A percentile compares a stretch with the other conserved stretches of the same genome.
phyloP scores from a whole-genome alignment of 1,284 basidiomycete species.

The Cystobasidium pallidum region DNA sequence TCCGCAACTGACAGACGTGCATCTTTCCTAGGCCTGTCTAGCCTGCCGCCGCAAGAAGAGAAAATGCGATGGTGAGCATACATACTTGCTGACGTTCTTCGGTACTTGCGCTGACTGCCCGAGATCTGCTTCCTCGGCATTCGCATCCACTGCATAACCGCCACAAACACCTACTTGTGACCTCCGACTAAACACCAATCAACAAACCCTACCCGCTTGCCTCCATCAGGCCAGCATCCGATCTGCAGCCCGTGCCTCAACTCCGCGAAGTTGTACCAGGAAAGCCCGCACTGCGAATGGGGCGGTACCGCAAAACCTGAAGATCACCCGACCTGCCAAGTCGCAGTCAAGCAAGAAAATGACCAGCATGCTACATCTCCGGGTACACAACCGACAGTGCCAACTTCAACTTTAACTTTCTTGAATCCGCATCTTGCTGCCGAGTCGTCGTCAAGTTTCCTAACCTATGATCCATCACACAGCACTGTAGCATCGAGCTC shows the following conservation, averaged over 20 bases:
- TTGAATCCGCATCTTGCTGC: background rate
- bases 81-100: background rate
- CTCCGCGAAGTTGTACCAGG: constrained; percentile 35
- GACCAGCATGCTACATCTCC: background rate
- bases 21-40: constrained; percentile 16
- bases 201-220: too few species aligned
- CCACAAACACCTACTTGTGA: background rate
- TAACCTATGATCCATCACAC: constrained; percentile 13
- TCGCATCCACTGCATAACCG: background rate
- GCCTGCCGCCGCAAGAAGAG: constrained; percentile 31
- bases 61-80: constrained; percentile 36
- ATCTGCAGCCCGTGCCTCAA: constrained; percentile 23
- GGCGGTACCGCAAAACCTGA: constrained; percentile 1
- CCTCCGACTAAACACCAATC: background rate
- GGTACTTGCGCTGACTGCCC: background rate
- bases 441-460: background rate
- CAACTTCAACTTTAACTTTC: background rate
- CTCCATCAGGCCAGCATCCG: constrained; percentile 6
- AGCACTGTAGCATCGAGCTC: background rate
- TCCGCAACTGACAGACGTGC: background rate
- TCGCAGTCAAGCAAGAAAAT: background rate
- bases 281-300: constrained; percentile 38
- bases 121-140: background rate
- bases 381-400: too few species aligned
- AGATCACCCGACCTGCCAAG: background rate